Percentiles rank a stretch among this genome's conserved stretches.
Evolutionary conservation across 352 stramenopile species (phyloP).

Genomic region (Elongisporangium anandrum): DNA sequence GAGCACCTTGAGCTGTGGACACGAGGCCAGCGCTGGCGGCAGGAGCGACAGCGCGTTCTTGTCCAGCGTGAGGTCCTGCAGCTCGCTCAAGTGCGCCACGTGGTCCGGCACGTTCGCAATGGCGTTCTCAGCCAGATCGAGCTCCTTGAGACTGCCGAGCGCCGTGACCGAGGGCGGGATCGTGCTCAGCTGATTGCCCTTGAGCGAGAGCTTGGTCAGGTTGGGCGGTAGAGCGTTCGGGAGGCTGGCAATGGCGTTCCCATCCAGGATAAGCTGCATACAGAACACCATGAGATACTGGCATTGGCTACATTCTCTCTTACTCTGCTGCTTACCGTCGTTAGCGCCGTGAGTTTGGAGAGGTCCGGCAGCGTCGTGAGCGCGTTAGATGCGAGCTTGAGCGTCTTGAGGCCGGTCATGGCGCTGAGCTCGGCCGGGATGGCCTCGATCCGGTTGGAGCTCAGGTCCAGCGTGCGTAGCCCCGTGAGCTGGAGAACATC

Average conservation of each 20-base stretch:
- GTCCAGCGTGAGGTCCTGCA: slow-evolving; percentile 72
- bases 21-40: slow-evolving; percentile 42
- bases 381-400: slow-evolving; percentile 66
- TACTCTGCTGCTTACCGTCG: slow-evolving; percentile 32
- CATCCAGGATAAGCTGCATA: slow-evolving; percentile 63
- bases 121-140: slow-evolving; percentile 66
- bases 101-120: slow-evolving; percentile 37
- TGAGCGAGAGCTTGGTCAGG: slow-evolving; percentile 73
- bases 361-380: slow-evolving; percentile 59
- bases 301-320: slow-evolving; percentile 1
- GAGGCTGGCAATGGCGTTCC: slow-evolving; percentile 61
- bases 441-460: slow-evolving; percentile 53
- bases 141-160: slow-evolving; percentile 53
- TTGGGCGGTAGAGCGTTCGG: slow-evolving; percentile 54
- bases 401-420: slow-evolving; percentile 58
- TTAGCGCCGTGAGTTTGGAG: slow-evolving; percentile 57
- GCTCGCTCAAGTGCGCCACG: slow-evolving; percentile 36
- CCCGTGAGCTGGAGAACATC: slow-evolving; percentile 46
- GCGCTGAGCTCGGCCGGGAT: slow-evolving; percentile 34
- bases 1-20: slow-evolving; percentile 67
- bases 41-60: slow-evolving; percentile 44
- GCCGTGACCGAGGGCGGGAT: slow-evolving; percentile 43
- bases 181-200: slow-evolving; percentile 41
- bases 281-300: neutral
- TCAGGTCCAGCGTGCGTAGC: slow-evolving; percentile 72